Percentiles rank a stretch among this genome's conserved stretches.
These are phyloP conservation scores for Sechiopsis laciniata DNA, from an alignment of 306 rosid genomes.

Conservation along the genomic window DNA sequence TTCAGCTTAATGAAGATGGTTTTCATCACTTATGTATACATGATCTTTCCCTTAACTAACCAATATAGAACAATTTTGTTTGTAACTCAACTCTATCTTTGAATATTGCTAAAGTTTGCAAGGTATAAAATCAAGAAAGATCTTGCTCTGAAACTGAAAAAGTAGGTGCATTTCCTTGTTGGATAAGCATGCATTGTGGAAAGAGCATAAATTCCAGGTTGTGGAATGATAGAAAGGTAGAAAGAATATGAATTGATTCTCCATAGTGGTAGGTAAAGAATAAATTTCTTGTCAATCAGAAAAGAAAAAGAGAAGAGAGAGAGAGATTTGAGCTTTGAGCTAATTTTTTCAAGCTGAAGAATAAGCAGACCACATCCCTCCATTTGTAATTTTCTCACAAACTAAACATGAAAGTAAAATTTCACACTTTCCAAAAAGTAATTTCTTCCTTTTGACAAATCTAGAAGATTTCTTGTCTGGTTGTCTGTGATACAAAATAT, in stretches of 20 bases:
- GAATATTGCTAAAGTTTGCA: slow-evolving; percentile 3
- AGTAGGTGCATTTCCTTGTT: slow-evolving; percentile 9
- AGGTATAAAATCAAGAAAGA: background rate
- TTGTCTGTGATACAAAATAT: background rate
- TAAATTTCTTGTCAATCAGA: slow-evolving; percentile 10
- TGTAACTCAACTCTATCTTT: background rate
- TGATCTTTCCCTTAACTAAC: too few species aligned
- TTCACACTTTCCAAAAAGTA: slow-evolving; percentile 14
- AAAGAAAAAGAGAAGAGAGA: background rate
- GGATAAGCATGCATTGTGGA: slow-evolving; percentile 15
- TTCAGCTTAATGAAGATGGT: too few species aligned
- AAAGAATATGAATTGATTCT: slow-evolving; percentile 19
- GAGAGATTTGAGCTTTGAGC: background rate
- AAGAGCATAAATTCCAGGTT: slow-evolving; percentile 17
- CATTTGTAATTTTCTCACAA: background rate
- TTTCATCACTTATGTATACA: too few species aligned
- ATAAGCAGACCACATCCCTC: background rate
- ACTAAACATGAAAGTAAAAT: slow-evolving; percentile 11
- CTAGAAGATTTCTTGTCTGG: slow-evolving; percentile 21
- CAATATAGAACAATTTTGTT: too few species aligned
- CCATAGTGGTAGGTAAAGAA: slow-evolving; percentile 17
- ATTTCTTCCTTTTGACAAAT: slow-evolving; percentile 19
- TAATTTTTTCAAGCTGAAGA: background rate
- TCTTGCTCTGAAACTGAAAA: slow-evolving; percentile 9
- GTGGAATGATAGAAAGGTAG: slow-evolving; percentile 12